phyloP scores from a whole-genome alignment of 768 basidiomycete genomes.

The Mycena metata region DNA sequence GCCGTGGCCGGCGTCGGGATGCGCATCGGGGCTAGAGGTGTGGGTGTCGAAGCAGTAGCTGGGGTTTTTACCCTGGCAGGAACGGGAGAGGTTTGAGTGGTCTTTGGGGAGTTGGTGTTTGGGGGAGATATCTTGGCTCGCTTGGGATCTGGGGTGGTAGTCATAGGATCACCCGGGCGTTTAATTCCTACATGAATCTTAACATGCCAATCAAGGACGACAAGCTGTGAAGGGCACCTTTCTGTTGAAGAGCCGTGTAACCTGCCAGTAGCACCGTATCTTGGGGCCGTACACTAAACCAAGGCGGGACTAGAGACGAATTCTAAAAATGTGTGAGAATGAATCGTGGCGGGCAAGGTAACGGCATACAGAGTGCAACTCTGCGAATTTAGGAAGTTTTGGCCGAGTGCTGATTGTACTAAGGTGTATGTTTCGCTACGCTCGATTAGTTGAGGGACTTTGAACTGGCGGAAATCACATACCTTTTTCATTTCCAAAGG shows the following conservation, averaged over 20 bases:
- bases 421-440: constrained; percentile 71
- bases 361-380: constrained; percentile 64
- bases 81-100: constrained; percentile 38
- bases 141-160: constrained; percentile 61
- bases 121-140: constrained; percentile 52
- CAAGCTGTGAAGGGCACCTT: constrained; percentile 32
- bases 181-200: constrained; percentile 51
- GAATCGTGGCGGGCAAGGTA: not conserved
- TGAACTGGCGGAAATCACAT: constrained; percentile 5
- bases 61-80: constrained; percentile 40
- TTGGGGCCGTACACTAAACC: constrained; percentile 65
- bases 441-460: not conserved
- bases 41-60: constrained; percentile 42
- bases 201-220: not conserved
- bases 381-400: constrained; percentile 61
- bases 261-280: constrained; percentile 65
- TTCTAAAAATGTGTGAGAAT: constrained; percentile 45
- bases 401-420: constrained; percentile 62
- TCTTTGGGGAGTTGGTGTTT: constrained; percentile 39
- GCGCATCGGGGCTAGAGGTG: constrained; percentile 31
- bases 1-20: constrained; percentile 27
- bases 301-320: constrained; percentile 60
- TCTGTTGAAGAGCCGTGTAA: constrained; percentile 55
- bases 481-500: constrained; percentile 76
- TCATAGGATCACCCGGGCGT: constrained; percentile 56